phyloP scores from a whole-genome alignment of 2,329 filamentous ascomycete genomes.

The Scortechinia acanthostroma region DNA sequence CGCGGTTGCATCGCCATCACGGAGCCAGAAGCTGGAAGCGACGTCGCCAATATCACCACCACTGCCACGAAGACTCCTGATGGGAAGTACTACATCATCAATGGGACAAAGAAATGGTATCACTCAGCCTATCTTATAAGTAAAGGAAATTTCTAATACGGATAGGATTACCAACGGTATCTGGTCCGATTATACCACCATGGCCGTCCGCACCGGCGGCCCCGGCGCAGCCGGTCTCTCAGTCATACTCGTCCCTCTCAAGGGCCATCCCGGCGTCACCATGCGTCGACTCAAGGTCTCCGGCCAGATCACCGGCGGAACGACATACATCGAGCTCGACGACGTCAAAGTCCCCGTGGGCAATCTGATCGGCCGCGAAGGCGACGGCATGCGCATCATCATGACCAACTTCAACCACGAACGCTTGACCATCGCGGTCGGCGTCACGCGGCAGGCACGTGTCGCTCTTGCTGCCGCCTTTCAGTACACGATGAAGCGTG shows the following conservation, averaged over 20 bases:
- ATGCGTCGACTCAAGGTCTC: constrained; percentile 63
- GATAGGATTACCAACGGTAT: constrained; percentile 67
- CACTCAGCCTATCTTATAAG: constrained; percentile 9
- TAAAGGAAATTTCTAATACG: too few relatives aligned
- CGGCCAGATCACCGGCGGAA: constrained; percentile 59
- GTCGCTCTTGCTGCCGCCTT: constrained; percentile 53
- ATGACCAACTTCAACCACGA: constrained; percentile 81
- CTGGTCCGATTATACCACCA: constrained; percentile 60
- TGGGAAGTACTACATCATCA: constrained; percentile 64
- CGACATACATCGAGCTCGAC: constrained; percentile 71
- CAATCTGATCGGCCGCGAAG: constrained; percentile 66
- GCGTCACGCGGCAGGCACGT: constrained; percentile 51
- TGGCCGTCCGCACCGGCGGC: constrained; percentile 69
- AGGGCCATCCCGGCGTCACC: constrained; percentile 55
- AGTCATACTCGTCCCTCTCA: constrained; percentile 65
- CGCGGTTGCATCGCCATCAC: constrained; percentile 73
- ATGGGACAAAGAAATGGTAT: constrained; percentile 71
- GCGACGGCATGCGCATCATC: constrained; percentile 66
- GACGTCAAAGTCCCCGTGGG: constrained; percentile 66
- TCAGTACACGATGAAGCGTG: constrained; percentile 55
- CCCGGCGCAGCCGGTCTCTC: constrained; percentile 56
- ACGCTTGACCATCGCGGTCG: constrained; percentile 59
- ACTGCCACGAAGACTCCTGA: constrained; percentile 54
- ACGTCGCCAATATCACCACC: constrained; percentile 68
- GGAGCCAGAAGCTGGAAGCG: constrained; percentile 67